A percentile compares a stretch with the other conserved stretches of the same genome.
Conservation (phyloP, 768 basidiomycete genomes). For the Ramaria sp. region DNA sequence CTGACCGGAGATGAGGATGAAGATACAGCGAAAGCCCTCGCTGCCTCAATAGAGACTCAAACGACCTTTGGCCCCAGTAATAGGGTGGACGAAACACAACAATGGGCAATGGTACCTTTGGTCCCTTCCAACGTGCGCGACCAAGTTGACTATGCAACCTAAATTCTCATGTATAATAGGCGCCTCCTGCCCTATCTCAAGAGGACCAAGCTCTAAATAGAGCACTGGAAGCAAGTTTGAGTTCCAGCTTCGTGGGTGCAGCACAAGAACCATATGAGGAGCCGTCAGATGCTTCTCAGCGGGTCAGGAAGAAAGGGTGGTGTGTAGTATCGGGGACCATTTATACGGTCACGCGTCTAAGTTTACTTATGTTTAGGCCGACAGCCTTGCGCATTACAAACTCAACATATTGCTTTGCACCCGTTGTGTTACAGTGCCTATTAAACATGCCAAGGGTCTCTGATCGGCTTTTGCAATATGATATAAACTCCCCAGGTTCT, state of each 20-base stretch:
- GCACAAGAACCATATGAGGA: constrained; percentile 8
- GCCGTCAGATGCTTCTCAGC: background rate
- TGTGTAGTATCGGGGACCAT: background rate
- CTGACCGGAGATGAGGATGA: constrained; percentile 7
- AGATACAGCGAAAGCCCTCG: constrained; percentile 2
- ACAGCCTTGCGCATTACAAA: constrained; percentile 4
- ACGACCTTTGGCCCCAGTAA: constrained; percentile 4
- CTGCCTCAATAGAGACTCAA: constrained; percentile 3
- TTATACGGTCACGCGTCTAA: background rate
- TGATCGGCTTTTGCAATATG: background rate
- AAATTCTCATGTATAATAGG: background rate
- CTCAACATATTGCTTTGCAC: background rate
- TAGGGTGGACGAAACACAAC: background rate
- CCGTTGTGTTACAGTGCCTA: constrained; percentile 6
- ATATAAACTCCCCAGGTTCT: background rate
- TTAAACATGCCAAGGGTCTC: background rate
- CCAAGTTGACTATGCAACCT: background rate
- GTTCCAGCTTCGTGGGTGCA: constrained; percentile 5
- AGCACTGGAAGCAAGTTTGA: constrained; percentile 7
- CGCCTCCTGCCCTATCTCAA: constrained; percentile 5
- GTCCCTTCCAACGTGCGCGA: constrained; percentile 5
- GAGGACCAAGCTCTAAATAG: constrained; percentile 5
- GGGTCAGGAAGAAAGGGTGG: constrained; percentile 6
- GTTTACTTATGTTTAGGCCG: background rate
- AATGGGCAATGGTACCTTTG: constrained; percentile 8